Conservation (phyloP, 1,284 basidiomycete genomes). For the Pseudozyma tsukubaensis region DNA sequence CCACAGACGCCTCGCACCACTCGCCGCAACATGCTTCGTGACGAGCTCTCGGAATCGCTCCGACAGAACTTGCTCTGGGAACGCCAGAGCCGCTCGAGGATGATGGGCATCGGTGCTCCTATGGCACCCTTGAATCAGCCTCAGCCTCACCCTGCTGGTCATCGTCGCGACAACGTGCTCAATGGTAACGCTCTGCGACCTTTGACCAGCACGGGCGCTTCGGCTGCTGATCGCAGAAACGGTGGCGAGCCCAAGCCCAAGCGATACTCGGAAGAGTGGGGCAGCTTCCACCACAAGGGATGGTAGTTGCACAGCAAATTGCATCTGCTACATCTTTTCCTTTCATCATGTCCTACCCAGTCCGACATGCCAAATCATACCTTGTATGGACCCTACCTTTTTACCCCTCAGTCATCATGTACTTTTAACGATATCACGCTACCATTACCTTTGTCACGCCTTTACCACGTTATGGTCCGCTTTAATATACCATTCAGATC, state of each 20-base stretch:
- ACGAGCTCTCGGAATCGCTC: constrained; percentile 85
- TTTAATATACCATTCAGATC: constrained; percentile 36
- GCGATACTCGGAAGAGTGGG: constrained; percentile 55
- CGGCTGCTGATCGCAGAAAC: constrained; percentile 17
- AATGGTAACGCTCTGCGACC: constrained; percentile 56
- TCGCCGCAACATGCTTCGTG: constrained; percentile 82
- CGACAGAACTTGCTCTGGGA: constrained; percentile 87
- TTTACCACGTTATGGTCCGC: constrained; percentile 4
- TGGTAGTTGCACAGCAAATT: constrained; percentile 36
- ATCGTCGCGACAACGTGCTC: constrained; percentile 48
- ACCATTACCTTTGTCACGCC: constrained; percentile 7
- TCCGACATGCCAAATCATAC: not conserved
- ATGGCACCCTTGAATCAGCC: constrained; percentile 27
- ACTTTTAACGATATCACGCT: constrained; percentile 30
- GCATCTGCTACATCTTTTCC: not conserved
- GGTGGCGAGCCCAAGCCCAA: constrained; percentile 32
- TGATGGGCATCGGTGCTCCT: constrained; percentile 62
- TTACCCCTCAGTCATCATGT: constrained; percentile 1
- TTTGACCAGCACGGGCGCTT: constrained; percentile 47
- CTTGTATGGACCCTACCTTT: constrained; percentile 1
- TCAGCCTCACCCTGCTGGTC: constrained; percentile 8
- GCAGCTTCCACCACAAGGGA: constrained; percentile 65
- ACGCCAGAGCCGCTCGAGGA: constrained; percentile 70
- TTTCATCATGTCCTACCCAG: not conserved
- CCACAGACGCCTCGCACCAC: constrained; percentile 87